A percentile compares a stretch with the other conserved stretches of the same genome.
These are phyloP conservation scores for Linnemannia zychae DNA, from an alignment of 192 early-diverging fungal species.

Conservation along the genomic window DNA sequence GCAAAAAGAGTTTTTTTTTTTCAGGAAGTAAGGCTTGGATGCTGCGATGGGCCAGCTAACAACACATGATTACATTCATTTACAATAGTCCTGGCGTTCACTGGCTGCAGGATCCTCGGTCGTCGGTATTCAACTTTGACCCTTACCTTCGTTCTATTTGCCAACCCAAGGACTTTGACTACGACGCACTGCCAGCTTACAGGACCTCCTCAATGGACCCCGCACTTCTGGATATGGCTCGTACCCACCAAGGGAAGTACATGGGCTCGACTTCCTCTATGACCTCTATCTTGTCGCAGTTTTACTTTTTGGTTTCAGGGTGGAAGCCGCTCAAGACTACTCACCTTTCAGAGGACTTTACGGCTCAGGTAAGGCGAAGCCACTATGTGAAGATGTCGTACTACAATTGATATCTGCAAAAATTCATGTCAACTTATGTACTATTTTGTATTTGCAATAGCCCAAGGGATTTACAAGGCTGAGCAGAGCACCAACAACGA, in stretches of 20 bases:
- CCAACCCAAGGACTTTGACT: constrained; percentile 87
- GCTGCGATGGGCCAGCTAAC: neutral
- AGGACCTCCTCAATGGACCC: constrained; percentile 84
- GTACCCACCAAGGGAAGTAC: constrained; percentile 66
- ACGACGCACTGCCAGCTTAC: constrained; percentile 81
- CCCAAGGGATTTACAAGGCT: constrained; percentile 71
- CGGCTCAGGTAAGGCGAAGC: constrained; percentile 62
- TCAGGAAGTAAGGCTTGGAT: neutral
- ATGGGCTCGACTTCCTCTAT: constrained; percentile 94
- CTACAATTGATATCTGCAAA: too few species aligned
- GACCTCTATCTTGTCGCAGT: constrained; percentile 78
- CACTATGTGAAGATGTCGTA: too few species aligned
- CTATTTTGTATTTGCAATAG: constrained; percentile 28
- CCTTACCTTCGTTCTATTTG: constrained; percentile 84
- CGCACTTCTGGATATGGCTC: constrained; percentile 66
- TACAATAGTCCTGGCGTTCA: constrained; percentile 84
- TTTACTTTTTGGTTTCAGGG: constrained; percentile 80
- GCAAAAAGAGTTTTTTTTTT: neutral
- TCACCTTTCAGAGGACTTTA: constrained; percentile 74
- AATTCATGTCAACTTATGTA: too few species aligned
- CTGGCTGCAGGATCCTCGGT: constrained; percentile 80
- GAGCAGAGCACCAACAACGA: constrained; percentile 76
- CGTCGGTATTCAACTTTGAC: constrained; percentile 84
- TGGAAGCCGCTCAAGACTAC: constrained; percentile 71
- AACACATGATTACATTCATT: neutral